Evolutionary conservation across 116 monocot genomes (phyloP), one percentile per base, ranked within the genome.

Genomic region (Iris pallida): DNA sequence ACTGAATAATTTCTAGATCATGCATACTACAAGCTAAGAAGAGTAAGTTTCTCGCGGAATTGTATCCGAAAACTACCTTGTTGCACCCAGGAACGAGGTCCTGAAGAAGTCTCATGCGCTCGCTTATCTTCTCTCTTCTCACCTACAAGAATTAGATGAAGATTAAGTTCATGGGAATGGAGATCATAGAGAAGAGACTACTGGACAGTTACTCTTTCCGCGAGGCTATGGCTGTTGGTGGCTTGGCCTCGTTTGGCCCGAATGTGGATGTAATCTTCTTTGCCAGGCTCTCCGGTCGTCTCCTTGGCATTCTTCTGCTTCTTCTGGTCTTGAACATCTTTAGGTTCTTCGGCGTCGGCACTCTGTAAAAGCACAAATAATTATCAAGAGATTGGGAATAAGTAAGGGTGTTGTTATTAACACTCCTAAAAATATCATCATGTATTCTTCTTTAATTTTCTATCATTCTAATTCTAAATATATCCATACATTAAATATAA

Each of bases 81-180:
- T 65, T 94, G 80, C 94, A 94, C 59, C 90, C 94, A 46, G 94
- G 94, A 68, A 94, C 94, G 64, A 94, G 85, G 73, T 94, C 82
- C 76, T 94, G 94, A 72, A 94, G 87, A 57, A 80, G 79, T 72
- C 79, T 84, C 94, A 94, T 94, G 74, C 94, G 69, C 68, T 94
- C 94, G 13, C 94, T 90, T 17, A 94, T 94, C 77, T 83, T 90
- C 53, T 94, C 90, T 65, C 94, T 82, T 63, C 94, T 78, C 55
- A 90, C 60, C 94, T 94, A 55, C 46, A 78, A 60, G 0, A 6
- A n/a, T n/a, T n/a, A 8, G 60, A 53, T 53, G 15, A 8, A 57
- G 63, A 17, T 16, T 54, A 30, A 42, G 55, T 56, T 6, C 4
- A 59, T 57, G 8, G 8, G 45, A 6, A 64, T 30, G 62, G 69